Conservation (phyloP, 768 basidiomycete species). For the Calocybe indica region DNA sequence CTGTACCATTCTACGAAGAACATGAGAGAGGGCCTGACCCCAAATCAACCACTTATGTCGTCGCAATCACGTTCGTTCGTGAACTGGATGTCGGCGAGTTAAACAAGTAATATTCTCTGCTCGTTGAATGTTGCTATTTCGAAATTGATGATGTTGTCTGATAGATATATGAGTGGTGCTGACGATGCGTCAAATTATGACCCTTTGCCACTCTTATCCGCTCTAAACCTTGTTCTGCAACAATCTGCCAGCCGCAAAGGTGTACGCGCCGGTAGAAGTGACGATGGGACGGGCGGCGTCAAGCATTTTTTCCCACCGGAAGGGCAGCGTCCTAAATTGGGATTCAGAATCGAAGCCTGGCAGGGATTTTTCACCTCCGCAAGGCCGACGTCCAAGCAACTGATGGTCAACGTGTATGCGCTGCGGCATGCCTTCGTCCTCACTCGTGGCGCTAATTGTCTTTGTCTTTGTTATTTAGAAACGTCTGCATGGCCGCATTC, state of each 20-base stretch:
- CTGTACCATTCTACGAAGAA: constrained; percentile 36
- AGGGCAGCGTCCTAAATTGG: constrained; percentile 19
- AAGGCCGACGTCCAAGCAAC: constrained; percentile 39
- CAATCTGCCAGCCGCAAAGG: constrained; percentile 39
- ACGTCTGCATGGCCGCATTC: constrained; percentile 53
- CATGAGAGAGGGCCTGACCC: constrained; percentile 26
- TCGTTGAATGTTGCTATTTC: neutral
- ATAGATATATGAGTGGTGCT: constrained; percentile 47
- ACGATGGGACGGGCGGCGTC: neutral
- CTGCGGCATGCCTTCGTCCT: neutral
- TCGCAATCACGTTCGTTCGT: constrained; percentile 34
- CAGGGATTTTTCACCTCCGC: constrained; percentile 48
- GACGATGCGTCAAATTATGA: constrained; percentile 39
- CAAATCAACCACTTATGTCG: constrained; percentile 33
- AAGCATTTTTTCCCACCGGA: constrained; percentile 47
- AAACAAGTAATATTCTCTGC: constrained; percentile 21
- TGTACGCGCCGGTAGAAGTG: constrained; percentile 45
- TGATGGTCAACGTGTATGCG: constrained; percentile 49
- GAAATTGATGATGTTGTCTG: neutral
- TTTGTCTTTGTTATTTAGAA: constrained; percentile 19
- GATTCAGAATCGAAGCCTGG: constrained; percentile 29
- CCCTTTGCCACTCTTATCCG: constrained; percentile 43
- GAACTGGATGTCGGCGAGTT: constrained; percentile 31
- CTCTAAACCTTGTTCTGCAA: constrained; percentile 53
- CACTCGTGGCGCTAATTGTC: neutral